Evolutionary conservation across 2,329 filamentous ascomycete genomes (phyloP), one percentile per base, ranked within the genome.

Genomic region (Cladosporium sp.): DNA sequence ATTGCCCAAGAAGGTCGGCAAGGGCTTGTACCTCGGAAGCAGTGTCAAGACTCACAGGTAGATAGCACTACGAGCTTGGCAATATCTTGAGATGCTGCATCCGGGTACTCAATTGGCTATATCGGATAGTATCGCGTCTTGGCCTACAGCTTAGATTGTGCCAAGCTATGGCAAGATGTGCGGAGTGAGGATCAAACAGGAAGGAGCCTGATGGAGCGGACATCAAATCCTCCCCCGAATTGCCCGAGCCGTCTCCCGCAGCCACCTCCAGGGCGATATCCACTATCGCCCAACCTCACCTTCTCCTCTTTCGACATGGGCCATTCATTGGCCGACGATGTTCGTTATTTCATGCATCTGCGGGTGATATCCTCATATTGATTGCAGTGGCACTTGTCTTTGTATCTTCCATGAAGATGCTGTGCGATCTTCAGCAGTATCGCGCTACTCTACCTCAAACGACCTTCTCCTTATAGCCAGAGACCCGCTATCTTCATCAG

Each of bases 21-120:
- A 58, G 55, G 30, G 55, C 55, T 58, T 58, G 55, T 58, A 18
- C 55, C 55, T 58, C 34, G 55, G 55, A 36, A 58, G 55, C 32
- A 38, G 34, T 11, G 21, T 26, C 55, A 58, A 58, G 55, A 58
- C 21, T 36, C 55, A 18, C 24, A 26, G 34, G 10, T 32, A 55
- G 55, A 58, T 41, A 58, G 34, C 55, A 28, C 55, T 58, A 58
- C 32, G 4, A 21, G 21, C 55, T 58, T 58, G 55, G 55, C 55
- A 41, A 58, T 58, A 41, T 41, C 55, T 58, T 58, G 34, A 36
- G 34, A 26, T 24, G 21, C 32, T 41, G 55, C 55, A 41, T 14
- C 28, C n/a, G 14, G n/a, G 1, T 38, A 11, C 12, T 58, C 32
- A 1, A 26, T 36, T 38, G 55, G 30, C 34, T 41, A 11, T 30